Evolutionary conservation across 768 basidiomycete species (phyloP).

Genomic region (Hemileccinum impolitum): DNA sequence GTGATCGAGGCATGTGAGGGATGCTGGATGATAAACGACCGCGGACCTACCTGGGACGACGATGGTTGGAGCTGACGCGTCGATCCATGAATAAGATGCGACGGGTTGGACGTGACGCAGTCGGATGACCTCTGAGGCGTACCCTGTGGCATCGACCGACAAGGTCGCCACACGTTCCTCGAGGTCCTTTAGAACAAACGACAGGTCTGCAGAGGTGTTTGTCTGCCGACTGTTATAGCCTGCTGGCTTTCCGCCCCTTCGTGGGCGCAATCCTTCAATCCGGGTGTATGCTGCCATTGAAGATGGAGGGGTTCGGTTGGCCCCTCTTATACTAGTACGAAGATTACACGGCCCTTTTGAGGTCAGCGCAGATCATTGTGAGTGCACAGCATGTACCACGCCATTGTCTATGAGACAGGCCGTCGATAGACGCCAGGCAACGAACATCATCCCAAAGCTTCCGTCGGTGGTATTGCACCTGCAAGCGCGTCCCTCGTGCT

Average conservation of each 20-base stretch:
- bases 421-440: no score
- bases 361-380: conserved; percentile 12
- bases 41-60: conserved; percentile 44
- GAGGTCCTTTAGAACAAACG: conserved; percentile 24
- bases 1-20: neutral
- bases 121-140: conserved; percentile 23
- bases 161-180: conserved; percentile 17
- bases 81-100: conserved; percentile 56
- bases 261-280: conserved; percentile 7
- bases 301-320: neutral
- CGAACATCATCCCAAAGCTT: no score
- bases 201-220: neutral
- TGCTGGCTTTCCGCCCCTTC: conserved; percentile 14
- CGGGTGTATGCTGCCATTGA: conserved; percentile 19
- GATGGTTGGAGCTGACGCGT: conserved; percentile 43
- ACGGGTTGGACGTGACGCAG: conserved; percentile 41
- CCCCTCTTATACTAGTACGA: conserved; percentile 4
- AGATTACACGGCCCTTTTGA: neutral
- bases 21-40: neutral
- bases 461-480: no score
- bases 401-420: no score
- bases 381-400: neutral
- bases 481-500: no score
- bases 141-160: conserved; percentile 4
- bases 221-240: neutral